Percentiles rank a stretch among this genome's conserved stretches.
These are phyloP conservation scores for Phialophora expanda DNA, from an alignment of 2,329 filamentous ascomycete genomes.

Conservation along the genomic window DNA sequence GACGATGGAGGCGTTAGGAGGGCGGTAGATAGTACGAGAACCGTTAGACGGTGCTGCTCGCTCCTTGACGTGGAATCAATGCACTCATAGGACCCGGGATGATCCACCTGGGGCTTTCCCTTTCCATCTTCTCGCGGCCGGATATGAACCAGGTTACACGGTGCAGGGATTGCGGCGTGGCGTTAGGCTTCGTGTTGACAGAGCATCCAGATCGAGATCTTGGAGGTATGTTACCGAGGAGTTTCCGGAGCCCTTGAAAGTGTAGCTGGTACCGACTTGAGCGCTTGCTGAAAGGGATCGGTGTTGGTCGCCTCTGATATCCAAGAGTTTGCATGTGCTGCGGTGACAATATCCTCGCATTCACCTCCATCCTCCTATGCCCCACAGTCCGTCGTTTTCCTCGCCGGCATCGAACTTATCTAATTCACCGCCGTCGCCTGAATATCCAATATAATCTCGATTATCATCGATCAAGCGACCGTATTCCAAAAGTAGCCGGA, in stretches of 20 bases:
- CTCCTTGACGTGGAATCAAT: neutral
- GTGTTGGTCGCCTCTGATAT: neutral
- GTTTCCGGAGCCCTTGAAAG: neutral
- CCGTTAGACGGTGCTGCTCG: neutral
- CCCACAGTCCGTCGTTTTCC: conserved; percentile 25
- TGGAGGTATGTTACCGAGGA: neutral
- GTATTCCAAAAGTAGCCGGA: conserved; percentile 57
- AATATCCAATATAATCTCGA: conserved; percentile 64
- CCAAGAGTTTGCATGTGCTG: neutral
- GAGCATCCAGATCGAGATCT: neutral
- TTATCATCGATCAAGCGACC: conserved; percentile 69
- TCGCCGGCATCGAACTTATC: conserved; percentile 39
- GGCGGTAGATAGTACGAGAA: neutral
- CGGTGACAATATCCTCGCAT: neutral
- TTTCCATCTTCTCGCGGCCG: neutral
- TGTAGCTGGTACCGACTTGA: neutral
- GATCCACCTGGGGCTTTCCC: neutral
- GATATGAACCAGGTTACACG: neutral
- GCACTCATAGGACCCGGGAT: neutral
- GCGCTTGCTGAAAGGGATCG: neutral
- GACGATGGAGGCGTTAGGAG: neutral
- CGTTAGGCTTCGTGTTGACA: neutral
- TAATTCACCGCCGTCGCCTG: conserved; percentile 43
- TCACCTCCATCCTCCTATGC: conserved; percentile 30
- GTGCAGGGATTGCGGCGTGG: neutral